Percentiles rank a stretch among this genome's conserved stretches.
phyloP scores from a whole-genome alignment of 352 stramenopile genomes.

The Phytophthora melonis region DNA sequence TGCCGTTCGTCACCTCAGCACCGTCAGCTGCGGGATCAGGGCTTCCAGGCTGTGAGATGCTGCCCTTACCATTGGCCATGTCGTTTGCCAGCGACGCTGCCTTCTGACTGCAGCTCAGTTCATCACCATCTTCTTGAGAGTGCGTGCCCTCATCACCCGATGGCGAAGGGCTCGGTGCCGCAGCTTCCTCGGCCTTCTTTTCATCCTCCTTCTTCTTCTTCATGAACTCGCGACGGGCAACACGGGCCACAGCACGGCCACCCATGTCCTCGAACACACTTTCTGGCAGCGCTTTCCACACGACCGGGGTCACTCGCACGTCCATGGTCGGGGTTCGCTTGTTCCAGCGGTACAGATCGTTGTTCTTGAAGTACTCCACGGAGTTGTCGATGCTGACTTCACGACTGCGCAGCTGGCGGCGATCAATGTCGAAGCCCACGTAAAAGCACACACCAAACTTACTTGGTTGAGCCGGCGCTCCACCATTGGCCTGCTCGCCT shows the following conservation, averaged over 20 bases:
- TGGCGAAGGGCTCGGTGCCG: slow-evolving; percentile 41
- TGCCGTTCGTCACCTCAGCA: slow-evolving; percentile 20
- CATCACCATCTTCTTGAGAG: slow-evolving; percentile 72
- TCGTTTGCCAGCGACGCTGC: slow-evolving; percentile 32
- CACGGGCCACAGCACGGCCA: slow-evolving; percentile 66
- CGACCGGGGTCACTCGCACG: slow-evolving; percentile 82
- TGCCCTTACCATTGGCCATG: slow-evolving; percentile 44
- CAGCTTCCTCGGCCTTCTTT: slow-evolving; percentile 60
- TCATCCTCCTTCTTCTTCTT: slow-evolving; percentile 91
- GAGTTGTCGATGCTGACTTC: slow-evolving; percentile 90
- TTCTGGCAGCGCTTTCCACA: slow-evolving; percentile 89
- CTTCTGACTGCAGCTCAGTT: slow-evolving; percentile 54
- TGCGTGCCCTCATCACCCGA: slow-evolving; percentile 67
- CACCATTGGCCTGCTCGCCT: slow-evolving; percentile 27
- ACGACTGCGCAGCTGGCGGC: slow-evolving; percentile 73
- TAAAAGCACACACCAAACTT: slow-evolving; percentile 89
- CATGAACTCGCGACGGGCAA: slow-evolving; percentile 74
- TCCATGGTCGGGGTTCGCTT: slow-evolving; percentile 89
- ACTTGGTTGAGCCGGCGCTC: slow-evolving; percentile 33
- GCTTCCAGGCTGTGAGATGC: slow-evolving; percentile 52
- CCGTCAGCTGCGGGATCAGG: slow-evolving; percentile 61
- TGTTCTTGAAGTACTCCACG: slow-evolving; percentile 91
- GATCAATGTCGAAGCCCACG: slow-evolving; percentile 88
- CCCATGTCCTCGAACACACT: slow-evolving; percentile 89
- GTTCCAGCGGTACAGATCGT: slow-evolving; percentile 91